Base-by-base conservation (phyloP, 2,329 filamentous ascomycete species). In the Curvularia hawaiiensis region DNA sequence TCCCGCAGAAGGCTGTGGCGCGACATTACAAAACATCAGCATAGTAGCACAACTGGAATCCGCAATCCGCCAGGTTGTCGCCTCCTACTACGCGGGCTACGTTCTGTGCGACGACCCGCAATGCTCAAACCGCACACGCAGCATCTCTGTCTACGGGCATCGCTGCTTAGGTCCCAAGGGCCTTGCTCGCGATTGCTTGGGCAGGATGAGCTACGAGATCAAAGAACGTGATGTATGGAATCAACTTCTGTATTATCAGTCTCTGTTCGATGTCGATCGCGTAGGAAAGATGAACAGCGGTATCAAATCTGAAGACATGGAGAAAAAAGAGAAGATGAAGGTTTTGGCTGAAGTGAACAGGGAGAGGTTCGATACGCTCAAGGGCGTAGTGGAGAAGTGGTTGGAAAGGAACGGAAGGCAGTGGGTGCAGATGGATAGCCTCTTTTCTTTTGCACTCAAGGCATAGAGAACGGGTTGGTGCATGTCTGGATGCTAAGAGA, bases 171-270 rank as follows among this genome's bases (percentile, higher is more conserved):
- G 95, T 0, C 91, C 94, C 16, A 89, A 88, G 65, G 92, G 93
- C 1, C 87, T 95, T 3, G 94, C 90, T 0, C 85, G 88, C 54
- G 93, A 92, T 54, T 99, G 95, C 75, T 80, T 88, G 4, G 95
- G 95, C 20, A 86, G 86, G 49, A 98, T 99, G 93, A 81, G 85
- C 22, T 97, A 93, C 74, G 92, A 96, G 78, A 89, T 91, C 71
- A 83, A 85, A 0, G 95, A 98, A 79, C 94, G 95, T 78, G 89
- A 90, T 69, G 84, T 98, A 58, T 98, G 97, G 79, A 98, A 96
- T 76, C 95, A 99, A 78, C 82, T 99, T 40, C 79, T 98, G 53
- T 99, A 97, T 79, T 90, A 93, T 74, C 85, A 90, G 30, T 84
- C 84, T 48, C 78, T 98, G 54, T 99, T 92, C 82, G 93, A 99